These are phyloP conservation scores for Hydnomerulius pinastri DNA, from an alignment of 768 basidiomycete species.

Conservation along the genomic window DNA sequence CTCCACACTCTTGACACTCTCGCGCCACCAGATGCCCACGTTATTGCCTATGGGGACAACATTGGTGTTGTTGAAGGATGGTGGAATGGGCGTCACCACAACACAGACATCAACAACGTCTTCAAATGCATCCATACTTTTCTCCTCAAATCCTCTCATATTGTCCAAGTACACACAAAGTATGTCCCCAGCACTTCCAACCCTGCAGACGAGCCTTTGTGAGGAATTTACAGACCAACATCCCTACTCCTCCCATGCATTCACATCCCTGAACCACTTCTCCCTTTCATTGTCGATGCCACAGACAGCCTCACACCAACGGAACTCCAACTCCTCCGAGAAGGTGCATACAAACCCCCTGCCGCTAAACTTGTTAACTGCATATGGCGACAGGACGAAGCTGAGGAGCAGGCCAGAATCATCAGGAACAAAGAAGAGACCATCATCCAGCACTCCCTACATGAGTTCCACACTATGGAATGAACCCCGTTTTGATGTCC, in stretches of 20 bases:
- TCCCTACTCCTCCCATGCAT: not conserved
- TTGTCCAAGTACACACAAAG: not conserved
- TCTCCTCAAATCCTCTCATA: too few species aligned
- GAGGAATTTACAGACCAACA: not conserved
- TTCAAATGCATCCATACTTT: slow-evolving; percentile 22
- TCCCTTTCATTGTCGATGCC: not conserved
- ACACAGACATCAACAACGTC: slow-evolving; percentile 9
- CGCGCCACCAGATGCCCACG: not conserved
- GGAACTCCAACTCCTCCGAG: not conserved
- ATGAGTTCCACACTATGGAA: too few species aligned
- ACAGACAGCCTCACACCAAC: too few species aligned
- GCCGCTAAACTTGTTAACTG: not conserved
- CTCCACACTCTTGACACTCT: not conserved
- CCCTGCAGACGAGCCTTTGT: not conserved
- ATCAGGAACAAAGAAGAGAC: too few species aligned
- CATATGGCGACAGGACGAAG: too few species aligned
- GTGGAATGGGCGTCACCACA: slow-evolving; percentile 5
- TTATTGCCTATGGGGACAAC: slow-evolving; percentile 17
- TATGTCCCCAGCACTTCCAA: slow-evolving; percentile 6
- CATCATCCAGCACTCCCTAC: too few species aligned
- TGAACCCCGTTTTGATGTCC: too few species aligned
- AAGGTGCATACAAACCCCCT: not conserved
- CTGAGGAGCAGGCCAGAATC: too few species aligned
- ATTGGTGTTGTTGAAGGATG: slow-evolving; percentile 10
- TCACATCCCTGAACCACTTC: not conserved